These are phyloP conservation scores for Gardenia jasminoides DNA, from an alignment of 257 asterid species.

Conservation along the genomic window DNA sequence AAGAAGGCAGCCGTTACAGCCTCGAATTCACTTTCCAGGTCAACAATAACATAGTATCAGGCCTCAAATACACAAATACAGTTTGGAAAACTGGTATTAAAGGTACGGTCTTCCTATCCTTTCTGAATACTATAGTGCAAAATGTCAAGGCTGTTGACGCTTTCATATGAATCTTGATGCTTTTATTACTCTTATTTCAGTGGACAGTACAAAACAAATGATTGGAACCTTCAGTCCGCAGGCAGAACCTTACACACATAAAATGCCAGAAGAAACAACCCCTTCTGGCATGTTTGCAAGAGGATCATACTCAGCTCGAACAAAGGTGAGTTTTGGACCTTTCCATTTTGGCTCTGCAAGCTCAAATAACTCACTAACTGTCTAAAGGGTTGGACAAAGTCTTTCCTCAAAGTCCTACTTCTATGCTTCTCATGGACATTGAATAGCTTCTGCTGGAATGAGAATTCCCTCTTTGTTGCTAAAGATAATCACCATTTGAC, in stretches of 20 bases:
- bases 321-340: slow-evolving; percentile 51
- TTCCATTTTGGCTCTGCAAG: not conserved
- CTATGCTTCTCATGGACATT: not conserved
- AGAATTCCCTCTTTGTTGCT: not conserved
- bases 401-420: not conserved
- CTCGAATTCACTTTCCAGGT: slow-evolving; percentile 59
- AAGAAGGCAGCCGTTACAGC: slow-evolving; percentile 66
- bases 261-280: slow-evolving; percentile 93
- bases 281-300: slow-evolving; percentile 93
- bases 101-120: slow-evolving; percentile 35
- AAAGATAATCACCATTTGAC: not conserved
- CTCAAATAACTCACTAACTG: too few relatives aligned
- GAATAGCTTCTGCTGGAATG: not conserved
- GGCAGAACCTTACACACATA: slow-evolving; percentile 73
- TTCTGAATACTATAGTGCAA: not conserved
- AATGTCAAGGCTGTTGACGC: not conserved
- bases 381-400: not conserved
- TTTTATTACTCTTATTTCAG: slow-evolving; percentile 33
- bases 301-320: slow-evolving; percentile 88
- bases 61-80: slow-evolving; percentile 63
- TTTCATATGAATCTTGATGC: slow-evolving; percentile 9
- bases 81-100: slow-evolving; percentile 78
- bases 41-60: slow-evolving; percentile 66
- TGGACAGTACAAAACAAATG: slow-evolving; percentile 90
- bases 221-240: slow-evolving; percentile 99